Conservation (phyloP, 2,329 filamentous ascomycete species). For the Xenosphaeropsis pyriputrescens region DNA sequence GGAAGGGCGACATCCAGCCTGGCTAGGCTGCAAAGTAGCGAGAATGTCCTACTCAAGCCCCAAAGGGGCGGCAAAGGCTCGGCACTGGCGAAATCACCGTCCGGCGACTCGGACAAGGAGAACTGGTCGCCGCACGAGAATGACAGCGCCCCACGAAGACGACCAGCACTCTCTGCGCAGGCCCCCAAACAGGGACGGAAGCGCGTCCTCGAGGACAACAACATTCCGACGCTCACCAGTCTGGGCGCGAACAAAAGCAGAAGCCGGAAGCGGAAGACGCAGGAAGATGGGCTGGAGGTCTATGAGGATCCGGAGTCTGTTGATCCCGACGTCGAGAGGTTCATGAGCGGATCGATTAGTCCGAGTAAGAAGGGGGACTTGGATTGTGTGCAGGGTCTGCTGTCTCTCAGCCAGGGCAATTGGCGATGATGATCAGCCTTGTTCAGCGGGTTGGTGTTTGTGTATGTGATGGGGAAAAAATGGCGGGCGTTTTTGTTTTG, state of each 20-base stretch:
- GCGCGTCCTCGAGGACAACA: conserved; percentile 13
- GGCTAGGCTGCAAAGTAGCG: conserved; percentile 38
- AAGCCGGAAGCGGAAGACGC: conserved; percentile 9
- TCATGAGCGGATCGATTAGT: conserved; percentile 54
- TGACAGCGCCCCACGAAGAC: conserved; percentile 22
- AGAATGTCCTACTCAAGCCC: conserved; percentile 12
- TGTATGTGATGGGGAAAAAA: no score
- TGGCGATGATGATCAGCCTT: conserved; percentile 38
- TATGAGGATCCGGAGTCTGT: conserved; percentile 29
- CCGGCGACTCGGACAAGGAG: conserved; percentile 83
- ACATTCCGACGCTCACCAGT: conserved; percentile 11
- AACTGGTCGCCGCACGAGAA: conserved; percentile 58
- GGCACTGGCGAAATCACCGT: conserved; percentile 29
- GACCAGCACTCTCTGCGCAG: conserved; percentile 14
- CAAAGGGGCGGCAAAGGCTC: conserved; percentile 10
- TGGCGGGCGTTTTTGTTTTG: no score
- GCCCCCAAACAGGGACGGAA: conserved; percentile 7
- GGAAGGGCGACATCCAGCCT: conserved; percentile 45
- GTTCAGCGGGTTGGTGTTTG: no score
- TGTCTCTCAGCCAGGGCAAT: conserved; percentile 84
- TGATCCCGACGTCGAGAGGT: conserved; percentile 54
- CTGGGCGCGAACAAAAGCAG: conserved; percentile 7
- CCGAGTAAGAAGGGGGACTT: conserved; percentile 67
- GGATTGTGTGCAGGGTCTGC: conserved; percentile 76
- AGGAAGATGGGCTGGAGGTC: conserved; percentile 25